Conservation (phyloP, 2,329 filamentous ascomycete genomes). For the Microcyclosporella mali region DNA sequence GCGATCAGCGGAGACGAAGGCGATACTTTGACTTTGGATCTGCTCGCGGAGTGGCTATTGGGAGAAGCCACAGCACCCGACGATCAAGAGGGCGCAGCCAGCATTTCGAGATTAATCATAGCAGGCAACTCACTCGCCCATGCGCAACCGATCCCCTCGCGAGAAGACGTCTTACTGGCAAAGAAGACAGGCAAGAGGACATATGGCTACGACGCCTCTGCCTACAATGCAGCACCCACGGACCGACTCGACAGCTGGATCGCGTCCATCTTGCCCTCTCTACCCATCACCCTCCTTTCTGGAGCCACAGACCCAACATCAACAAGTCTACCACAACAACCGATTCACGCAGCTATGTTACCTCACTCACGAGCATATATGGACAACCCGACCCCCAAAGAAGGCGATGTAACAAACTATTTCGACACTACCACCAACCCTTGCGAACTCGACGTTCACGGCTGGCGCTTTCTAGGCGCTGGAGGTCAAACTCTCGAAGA, state of each 20-base stretch:
- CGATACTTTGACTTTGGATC: slow-evolving; percentile 66
- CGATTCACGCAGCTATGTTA: slow-evolving; percentile 89
- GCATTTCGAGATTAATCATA: slow-evolving; percentile 80
- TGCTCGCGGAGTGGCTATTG: slow-evolving; percentile 80
- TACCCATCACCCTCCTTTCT: slow-evolving; percentile 84
- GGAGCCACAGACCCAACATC: slow-evolving; percentile 83
- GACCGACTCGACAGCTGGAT: slow-evolving; percentile 80
- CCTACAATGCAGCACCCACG: slow-evolving; percentile 82
- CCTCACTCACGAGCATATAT: slow-evolving; percentile 66
- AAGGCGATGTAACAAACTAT: slow-evolving; percentile 51
- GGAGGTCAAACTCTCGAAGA: slow-evolving; percentile 92
- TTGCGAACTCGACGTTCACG: slow-evolving; percentile 84
- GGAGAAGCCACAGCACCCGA: slow-evolving; percentile 65
- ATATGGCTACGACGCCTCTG: slow-evolving; percentile 85
- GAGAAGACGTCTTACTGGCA: slow-evolving; percentile 40
- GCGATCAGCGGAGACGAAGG: slow-evolving; percentile 71
- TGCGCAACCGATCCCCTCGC: slow-evolving; percentile 40
- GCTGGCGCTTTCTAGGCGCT: slow-evolving; percentile 79
- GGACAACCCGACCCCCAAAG: slow-evolving; percentile 36
- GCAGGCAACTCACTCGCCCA: slow-evolving; percentile 77
- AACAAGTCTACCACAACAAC: slow-evolving; percentile 82
- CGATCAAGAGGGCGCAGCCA: slow-evolving; percentile 54
- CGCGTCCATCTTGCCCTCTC: slow-evolving; percentile 69
- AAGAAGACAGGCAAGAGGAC: slow-evolving; percentile 60
- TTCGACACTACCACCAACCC: slow-evolving; percentile 89